These are phyloP conservation scores for Rhodocollybia butyracea DNA, from an alignment of 768 basidiomycete genomes.

Conservation along the genomic window DNA sequence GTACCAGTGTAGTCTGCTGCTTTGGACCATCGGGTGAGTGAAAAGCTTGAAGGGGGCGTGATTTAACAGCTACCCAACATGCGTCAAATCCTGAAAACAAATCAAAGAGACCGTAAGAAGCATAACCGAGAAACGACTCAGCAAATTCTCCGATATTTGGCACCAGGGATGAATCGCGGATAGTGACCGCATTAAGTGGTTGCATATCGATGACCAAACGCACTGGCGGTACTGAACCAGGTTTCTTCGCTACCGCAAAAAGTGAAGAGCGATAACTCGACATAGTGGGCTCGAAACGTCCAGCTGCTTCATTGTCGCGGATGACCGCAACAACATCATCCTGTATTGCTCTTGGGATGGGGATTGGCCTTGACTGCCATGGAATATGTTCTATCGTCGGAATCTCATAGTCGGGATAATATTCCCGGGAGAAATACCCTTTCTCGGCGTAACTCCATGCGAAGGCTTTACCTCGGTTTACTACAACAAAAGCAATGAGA, in stretches of 20 bases:
- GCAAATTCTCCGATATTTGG: slow-evolving; percentile 4
- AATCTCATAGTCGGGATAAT: too few relatives aligned
- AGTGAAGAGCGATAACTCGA: background rate
- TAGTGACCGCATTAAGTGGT: background rate
- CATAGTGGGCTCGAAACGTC: background rate
- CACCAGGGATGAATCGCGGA: background rate
- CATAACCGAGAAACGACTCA: background rate
- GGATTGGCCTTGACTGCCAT: too few relatives aligned
- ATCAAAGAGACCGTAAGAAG: slow-evolving; percentile 1
- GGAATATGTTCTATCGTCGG: too few relatives aligned
- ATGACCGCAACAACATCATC: too few relatives aligned
- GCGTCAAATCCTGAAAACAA: slow-evolving; percentile 3
- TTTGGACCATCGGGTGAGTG: slow-evolving; percentile 9
- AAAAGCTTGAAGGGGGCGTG: slow-evolving; percentile 9
- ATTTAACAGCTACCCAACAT: background rate
- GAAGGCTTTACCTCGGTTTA: too few relatives aligned
- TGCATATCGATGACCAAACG: background rate
- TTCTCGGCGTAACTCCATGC: too few relatives aligned
- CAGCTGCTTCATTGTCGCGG: too few relatives aligned
- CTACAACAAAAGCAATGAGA: too few relatives aligned
- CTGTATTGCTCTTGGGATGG: too few relatives aligned
- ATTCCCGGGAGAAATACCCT: too few relatives aligned
- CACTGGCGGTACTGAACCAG: background rate
- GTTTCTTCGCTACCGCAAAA: background rate
- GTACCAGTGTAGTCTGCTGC: slow-evolving; percentile 11